phyloP scores from a whole-genome alignment of 495 filamentous ascomycete species.

The Cairneyella variabilis region DNA sequence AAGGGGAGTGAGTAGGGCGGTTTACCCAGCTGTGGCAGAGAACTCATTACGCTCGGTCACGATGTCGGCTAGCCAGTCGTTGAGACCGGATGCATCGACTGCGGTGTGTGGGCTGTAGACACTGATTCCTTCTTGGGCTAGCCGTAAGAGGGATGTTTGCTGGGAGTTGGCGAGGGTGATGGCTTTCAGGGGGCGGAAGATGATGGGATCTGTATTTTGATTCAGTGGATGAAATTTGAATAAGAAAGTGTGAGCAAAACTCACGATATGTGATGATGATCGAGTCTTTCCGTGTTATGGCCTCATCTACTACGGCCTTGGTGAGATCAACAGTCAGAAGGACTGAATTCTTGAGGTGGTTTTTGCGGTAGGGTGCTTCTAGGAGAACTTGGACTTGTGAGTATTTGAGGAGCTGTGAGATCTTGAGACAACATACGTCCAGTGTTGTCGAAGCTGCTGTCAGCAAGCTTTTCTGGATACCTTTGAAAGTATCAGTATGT shows the following conservation, averaged over 20 bases:
- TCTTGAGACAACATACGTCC: slow-evolving; percentile 52
- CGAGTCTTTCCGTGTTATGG: slow-evolving; percentile 69
- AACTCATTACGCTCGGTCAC: slow-evolving; percentile 46
- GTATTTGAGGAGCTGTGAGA: not conserved
- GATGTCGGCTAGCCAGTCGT: slow-evolving; percentile 93
- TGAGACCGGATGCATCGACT: slow-evolving; percentile 85
- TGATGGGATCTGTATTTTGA: slow-evolving; percentile 73
- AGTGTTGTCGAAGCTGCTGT: slow-evolving; percentile 91
- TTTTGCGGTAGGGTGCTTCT: slow-evolving; percentile 56
- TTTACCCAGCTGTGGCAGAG: not conserved
- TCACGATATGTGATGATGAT: slow-evolving; percentile 87
- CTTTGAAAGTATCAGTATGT: slow-evolving; percentile 39
- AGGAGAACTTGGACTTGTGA: slow-evolving; percentile 56
- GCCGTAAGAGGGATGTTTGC: slow-evolving; percentile 75
- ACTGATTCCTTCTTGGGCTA: slow-evolving; percentile 86
- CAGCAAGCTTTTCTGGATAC: slow-evolving; percentile 85
- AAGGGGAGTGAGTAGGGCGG: not conserved
- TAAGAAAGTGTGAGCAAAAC: not conserved
- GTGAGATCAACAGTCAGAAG: slow-evolving; percentile 93
- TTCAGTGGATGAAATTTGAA: slow-evolving; percentile 4
- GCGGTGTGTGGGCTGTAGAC: slow-evolving; percentile 96
- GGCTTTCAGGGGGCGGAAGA: slow-evolving; percentile 86
- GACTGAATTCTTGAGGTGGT: slow-evolving; percentile 57
- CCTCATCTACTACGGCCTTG: slow-evolving; percentile 83
- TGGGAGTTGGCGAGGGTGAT: slow-evolving; percentile 81